Percentiles rank a stretch among this genome's conserved stretches.
phyloP scores from a whole-genome alignment of 805 yeast genomes.

The Tetrapisispora nanseiensis region DNA sequence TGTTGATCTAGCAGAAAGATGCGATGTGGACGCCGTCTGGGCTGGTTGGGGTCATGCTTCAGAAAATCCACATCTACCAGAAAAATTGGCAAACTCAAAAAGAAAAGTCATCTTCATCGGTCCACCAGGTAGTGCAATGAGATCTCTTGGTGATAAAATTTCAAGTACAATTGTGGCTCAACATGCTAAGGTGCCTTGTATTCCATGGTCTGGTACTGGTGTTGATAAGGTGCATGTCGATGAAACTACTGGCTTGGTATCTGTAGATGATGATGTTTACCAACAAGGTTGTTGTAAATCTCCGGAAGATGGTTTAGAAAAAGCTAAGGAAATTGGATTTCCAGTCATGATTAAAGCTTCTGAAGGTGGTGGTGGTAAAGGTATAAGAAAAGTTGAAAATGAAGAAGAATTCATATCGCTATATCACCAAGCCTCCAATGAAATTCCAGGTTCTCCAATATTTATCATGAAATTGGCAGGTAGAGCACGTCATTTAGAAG shows the following conservation, averaged over 20 bases:
- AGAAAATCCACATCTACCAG: slow-evolving; percentile 95
- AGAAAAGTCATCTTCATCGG: slow-evolving; percentile 90
- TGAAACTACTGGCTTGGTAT: slow-evolving; percentile 61
- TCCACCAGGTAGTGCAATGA: slow-evolving; percentile 98
- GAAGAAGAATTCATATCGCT: slow-evolving; percentile 68
- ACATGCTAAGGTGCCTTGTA: slow-evolving; percentile 96
- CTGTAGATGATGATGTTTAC: slow-evolving; percentile 78
- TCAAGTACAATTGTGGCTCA: slow-evolving; percentile 98
- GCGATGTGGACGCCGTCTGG: slow-evolving; percentile 97
- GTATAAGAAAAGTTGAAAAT: slow-evolving; percentile 89
- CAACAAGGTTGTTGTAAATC: slow-evolving; percentile 77
- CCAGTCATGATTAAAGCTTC: slow-evolving; percentile 99
- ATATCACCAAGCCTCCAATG: slow-evolving; percentile 91
- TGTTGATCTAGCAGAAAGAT: slow-evolving; percentile 95
- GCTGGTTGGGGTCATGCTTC: slow-evolving; percentile 99
- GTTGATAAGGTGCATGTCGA: slow-evolving; percentile 74
- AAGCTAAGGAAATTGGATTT: slow-evolving; percentile 84
- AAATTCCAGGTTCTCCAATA: slow-evolving; percentile 98
- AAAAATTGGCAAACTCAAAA: slow-evolving; percentile 84
- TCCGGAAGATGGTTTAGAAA: slow-evolving; percentile 81
- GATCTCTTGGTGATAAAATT: slow-evolving; percentile 98
- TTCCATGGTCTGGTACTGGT: slow-evolving; percentile 99
- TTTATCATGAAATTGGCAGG: slow-evolving; percentile 97
- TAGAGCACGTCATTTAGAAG: slow-evolving; percentile 95
- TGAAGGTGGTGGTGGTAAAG: slow-evolving; percentile 99